phyloP scores from a whole-genome alignment of 1,284 basidiomycete genomes.

The Puccinia coronata region DNA sequence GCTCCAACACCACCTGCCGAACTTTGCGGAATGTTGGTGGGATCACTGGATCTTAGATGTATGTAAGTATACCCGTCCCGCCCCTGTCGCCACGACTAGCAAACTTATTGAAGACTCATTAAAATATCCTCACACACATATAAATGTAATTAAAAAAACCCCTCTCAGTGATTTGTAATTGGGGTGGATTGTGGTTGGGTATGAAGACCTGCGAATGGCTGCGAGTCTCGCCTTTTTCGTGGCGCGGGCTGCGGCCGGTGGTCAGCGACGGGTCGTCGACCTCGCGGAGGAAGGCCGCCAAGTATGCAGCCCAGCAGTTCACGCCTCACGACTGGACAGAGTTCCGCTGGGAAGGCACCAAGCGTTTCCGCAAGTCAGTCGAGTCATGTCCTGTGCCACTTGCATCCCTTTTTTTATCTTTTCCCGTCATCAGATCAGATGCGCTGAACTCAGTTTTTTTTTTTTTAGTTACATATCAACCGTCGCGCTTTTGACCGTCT shows the following conservation, averaged over 20 bases:
- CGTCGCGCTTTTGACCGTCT: conserved; percentile 72
- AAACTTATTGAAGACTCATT: too few relatives aligned
- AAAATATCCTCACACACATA: too few relatives aligned
- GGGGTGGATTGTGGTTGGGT: conserved; percentile 78
- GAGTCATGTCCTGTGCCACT: too few relatives aligned
- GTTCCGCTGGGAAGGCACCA: conserved; percentile 80
- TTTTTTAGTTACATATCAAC: conserved; percentile 66
- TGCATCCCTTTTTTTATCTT: neutral
- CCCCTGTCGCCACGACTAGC: too few relatives aligned
- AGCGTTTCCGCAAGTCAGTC: conserved; percentile 66
- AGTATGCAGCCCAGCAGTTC: conserved; percentile 74
- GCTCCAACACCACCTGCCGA: conserved; percentile 75
- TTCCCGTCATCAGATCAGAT: neutral
- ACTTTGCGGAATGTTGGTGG: conserved; percentile 68
- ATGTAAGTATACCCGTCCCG: conserved; percentile 52
- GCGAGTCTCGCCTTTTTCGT: conserved; percentile 65
- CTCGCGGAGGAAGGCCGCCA: conserved; percentile 72
- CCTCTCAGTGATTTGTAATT: conserved; percentile 69
- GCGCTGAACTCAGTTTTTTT: too few relatives aligned
- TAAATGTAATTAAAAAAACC: neutral
- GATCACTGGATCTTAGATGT: conserved; percentile 78
- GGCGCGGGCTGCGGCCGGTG: conserved; percentile 58
- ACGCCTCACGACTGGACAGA: conserved; percentile 81
- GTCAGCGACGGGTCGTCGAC: conserved; percentile 67
- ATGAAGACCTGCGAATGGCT: conserved; percentile 77